Base-by-base conservation (phyloP, 805 yeast species). In the Cyberlindnera mrakii region DNA sequence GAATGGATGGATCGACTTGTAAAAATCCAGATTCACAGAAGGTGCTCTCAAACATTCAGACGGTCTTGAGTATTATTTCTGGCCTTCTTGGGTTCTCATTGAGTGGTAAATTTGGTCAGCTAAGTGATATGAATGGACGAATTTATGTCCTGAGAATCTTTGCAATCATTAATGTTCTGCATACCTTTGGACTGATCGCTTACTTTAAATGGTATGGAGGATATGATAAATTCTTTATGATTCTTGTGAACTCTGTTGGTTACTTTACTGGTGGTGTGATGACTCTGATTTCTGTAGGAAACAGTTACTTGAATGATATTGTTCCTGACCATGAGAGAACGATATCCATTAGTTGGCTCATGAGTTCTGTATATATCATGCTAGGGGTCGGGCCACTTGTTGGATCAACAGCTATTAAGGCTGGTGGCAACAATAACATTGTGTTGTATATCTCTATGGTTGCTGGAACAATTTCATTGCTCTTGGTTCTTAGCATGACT, bases 261-360 rank as follows among this genome's bases (percentile, higher is more conserved):
- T 45, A 37, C 14, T 27, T 56, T 3, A 42, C 45, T 32, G 60
- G 59, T 17, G 59, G 59, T 33, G 45, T 49, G 4, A 52, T 56
- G 53, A 50, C 59, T 1, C 32, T 55, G 19, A 51, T 55, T 13
- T 50, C 59, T 6, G 50, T 43, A 31, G 59, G 60, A 5, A 53
- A 51, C 38, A 49, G 57, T 27, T 54, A 56, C 34, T 25, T 56
- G 8, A 49, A 44, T 35, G 59, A 56, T 41, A 42, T 56, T 13
- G 47, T 48, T 8, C 6, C n/a, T 2, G 39, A 47, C 5, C 40
- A 45, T 10, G 50, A 51, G 8, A 37, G 57, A 34, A 45, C 55
- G 6, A 41, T 49, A 11, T 31, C 50, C 3, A 48, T 56, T 13
- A 50, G 52, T 5, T 29, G 46, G 11, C 39, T 56, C 18, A 56